phyloP scores from a whole-genome alignment of 495 filamentous ascomycete species.

The Penicillium waksmanii region DNA sequence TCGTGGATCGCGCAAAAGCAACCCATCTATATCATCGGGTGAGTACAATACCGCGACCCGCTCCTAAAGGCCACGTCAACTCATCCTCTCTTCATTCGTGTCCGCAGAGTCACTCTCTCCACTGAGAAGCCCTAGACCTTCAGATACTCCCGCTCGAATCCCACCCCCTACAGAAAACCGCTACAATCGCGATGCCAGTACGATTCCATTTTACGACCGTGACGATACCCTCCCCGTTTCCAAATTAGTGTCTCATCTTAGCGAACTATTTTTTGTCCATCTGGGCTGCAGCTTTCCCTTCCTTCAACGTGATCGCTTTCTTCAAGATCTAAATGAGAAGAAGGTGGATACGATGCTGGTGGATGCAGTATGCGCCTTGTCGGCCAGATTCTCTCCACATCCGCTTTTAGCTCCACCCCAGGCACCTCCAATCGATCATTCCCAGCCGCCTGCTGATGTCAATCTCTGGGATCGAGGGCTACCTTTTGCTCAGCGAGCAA shows the following conservation, averaged over 20 bases:
- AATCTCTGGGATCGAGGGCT: conserved; percentile 61
- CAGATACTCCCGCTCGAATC: conserved; percentile 27
- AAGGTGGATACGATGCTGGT: conserved; percentile 84
- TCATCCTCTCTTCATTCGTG: conserved; percentile 7
- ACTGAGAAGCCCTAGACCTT: conserved; percentile 38
- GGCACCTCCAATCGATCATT: conserved; percentile 53
- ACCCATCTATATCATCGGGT: conserved; percentile 55
- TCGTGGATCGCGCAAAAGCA: conserved; percentile 54
- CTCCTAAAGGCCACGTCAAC: neutral
- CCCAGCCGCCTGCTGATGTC: conserved; percentile 36
- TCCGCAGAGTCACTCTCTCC: conserved; percentile 40
- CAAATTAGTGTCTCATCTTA: conserved; percentile 71
- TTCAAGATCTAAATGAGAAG: conserved; percentile 72
- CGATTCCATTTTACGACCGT: conserved; percentile 78
- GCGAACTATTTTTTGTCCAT: conserved; percentile 76
- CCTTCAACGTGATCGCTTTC: conserved; percentile 68
- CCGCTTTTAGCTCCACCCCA: conserved; percentile 61
- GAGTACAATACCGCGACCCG: conserved; percentile 11
- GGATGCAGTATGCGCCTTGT: conserved; percentile 78
- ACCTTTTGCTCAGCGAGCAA: conserved; percentile 77
- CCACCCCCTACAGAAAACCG: conserved; percentile 39
- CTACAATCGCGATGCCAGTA: conserved; percentile 59
- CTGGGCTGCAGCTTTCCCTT: conserved; percentile 85
- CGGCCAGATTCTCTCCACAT: conserved; percentile 78
- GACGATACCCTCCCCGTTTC: conserved; percentile 67